Evolutionary conservation across 2,329 filamentous ascomycete genomes (phyloP).

Genomic region (Hymenoscyphus linearis): DNA sequence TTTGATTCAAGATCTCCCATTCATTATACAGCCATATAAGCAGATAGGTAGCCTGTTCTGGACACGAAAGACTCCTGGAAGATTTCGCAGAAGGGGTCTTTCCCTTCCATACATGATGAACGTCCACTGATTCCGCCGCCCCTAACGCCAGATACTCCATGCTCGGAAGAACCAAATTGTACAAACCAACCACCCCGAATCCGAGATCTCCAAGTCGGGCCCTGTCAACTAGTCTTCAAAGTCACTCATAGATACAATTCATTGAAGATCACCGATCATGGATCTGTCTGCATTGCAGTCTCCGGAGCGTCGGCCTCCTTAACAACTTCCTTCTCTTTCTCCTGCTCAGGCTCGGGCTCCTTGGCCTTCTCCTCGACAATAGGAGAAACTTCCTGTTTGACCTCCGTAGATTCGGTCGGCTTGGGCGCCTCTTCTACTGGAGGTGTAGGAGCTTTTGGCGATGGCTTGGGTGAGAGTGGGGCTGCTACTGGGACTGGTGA

Average conservation of each 20-base stretch:
- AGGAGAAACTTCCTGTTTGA: constrained; percentile 31
- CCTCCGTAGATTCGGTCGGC: constrained; percentile 23
- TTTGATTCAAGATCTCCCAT: not conserved
- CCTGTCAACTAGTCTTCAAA: not conserved
- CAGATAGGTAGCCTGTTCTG: not conserved
- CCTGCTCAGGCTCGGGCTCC: constrained; percentile 27
- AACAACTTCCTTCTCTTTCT: constrained; percentile 18
- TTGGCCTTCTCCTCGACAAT: constrained; percentile 28
- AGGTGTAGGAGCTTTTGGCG: constrained; percentile 28
- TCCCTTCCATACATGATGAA: not conserved
- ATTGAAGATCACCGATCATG: not conserved
- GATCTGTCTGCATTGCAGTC: not conserved
- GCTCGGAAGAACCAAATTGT: constrained; percentile 14
- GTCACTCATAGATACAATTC: not conserved
- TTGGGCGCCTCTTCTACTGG: constrained; percentile 21
- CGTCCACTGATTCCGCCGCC: not conserved
- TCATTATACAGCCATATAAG: not conserved
- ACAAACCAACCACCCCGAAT: constrained; percentile 3
- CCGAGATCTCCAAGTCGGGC: not conserved
- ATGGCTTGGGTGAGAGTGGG: constrained; percentile 10
- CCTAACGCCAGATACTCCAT: constrained; percentile 18
- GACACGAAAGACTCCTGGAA: not conserved
- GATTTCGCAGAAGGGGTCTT: not conserved
- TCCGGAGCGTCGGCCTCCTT: not conserved
- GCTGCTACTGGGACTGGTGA: constrained; percentile 5